Evolutionary conservation across 495 filamentous ascomycete species (phyloP), one percentile per base, ranked within the genome.

Genomic region (Hypoxylon lenormandii): DNA sequence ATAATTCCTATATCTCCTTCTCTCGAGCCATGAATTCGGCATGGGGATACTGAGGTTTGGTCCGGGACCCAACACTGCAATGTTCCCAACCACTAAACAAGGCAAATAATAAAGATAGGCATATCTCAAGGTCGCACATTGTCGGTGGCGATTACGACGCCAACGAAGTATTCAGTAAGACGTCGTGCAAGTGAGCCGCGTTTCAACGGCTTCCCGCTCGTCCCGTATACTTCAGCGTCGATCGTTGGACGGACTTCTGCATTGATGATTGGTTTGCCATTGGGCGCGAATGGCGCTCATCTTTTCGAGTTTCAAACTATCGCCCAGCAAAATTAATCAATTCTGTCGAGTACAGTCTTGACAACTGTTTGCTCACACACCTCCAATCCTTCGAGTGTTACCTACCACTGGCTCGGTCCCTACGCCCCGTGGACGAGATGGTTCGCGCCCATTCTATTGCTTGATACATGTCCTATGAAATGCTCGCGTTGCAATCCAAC

Each of bases 281-380:
- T 16, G 11, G 51, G 8, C 16, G 22, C 38, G 43, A 15, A 19
- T 23, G 10, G 19, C 28, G 40, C 33, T 23, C 23, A 2, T 48
- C 18, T 33, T 11, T 3, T 45, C 23, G 23, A 46, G 26, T 19
- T 37, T 12, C 37, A 26, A 19, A 22, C 23, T 18, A 7, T 33
- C 10, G 30, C 30, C 30, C 30, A 4, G 30, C 30, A 33, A 33
- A 2, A 33, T 45, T 43, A 43, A 43, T 43, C 7, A 38, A 38
- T 38, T 7, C n/a, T 47, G 21, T 51, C 61, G 45, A 58, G 61
- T 57, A 58, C 38, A 10, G 45, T 58, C 23, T 16, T 21, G 45
- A 57, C 21, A 43, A 40, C 26, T 58, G 53, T 65, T 58, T 58
- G 52, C 46, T 46, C 5, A 12, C 10, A 2, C 10, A 36, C 51